Evolutionary conservation across 805 yeast genomes (phyloP).

Genomic region (Saccharomycopsis selenospora): DNA sequence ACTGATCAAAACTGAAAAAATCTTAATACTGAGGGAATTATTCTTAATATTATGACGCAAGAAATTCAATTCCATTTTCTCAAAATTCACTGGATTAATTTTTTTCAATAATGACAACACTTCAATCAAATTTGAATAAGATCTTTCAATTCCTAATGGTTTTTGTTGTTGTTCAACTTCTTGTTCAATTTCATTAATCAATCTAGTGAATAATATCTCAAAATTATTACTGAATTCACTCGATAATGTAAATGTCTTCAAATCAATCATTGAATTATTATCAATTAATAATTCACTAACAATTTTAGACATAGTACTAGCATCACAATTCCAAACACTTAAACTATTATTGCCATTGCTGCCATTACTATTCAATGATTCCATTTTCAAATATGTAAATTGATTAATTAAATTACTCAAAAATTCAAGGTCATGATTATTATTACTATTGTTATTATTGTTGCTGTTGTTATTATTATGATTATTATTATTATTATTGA

Average conservation of each 20-base stretch:
- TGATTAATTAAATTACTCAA: conserved; percentile 17
- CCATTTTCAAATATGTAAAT: conserved; percentile 18
- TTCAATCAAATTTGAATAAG: background rate
- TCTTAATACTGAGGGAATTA: background rate
- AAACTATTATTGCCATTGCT: no score
- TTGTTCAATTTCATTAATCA: background rate
- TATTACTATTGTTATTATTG: background rate
- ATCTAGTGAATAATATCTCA: conserved; percentile 2
- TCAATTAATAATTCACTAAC: background rate
- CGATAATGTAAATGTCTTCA: no score
- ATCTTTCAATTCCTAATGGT: background rate
- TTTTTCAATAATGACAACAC: background rate
- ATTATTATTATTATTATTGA: background rate
- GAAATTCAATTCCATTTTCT: background rate
- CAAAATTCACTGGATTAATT: background rate
- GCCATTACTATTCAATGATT: no score
- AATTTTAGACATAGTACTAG: background rate
- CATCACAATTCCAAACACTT: no score
- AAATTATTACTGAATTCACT: conserved; percentile 8
- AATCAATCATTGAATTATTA: background rate
- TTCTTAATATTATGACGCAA: background rate
- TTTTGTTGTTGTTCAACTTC: background rate
- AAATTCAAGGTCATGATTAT: conserved; percentile 2
- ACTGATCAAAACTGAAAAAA: conserved; percentile 3
- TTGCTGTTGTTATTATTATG: no score